These are phyloP conservation scores for Onygenales sp. DNA, from an alignment of 2,329 filamentous ascomycete species.

Conservation along the genomic window DNA sequence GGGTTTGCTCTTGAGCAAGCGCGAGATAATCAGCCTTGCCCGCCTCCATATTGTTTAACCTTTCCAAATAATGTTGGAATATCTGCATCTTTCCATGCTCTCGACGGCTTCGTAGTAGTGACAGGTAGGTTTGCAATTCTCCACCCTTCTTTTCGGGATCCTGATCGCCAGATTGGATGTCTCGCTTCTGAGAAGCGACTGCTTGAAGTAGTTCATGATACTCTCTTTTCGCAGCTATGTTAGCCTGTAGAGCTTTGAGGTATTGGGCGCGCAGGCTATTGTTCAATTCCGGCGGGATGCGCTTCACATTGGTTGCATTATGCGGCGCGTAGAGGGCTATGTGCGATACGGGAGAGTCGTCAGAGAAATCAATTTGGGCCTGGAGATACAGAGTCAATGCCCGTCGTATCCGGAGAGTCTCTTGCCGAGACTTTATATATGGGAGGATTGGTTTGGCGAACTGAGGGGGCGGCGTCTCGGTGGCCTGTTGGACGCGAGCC, in stretches of 20 bases:
- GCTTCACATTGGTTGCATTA: conserved; percentile 23
- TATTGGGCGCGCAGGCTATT: conserved; percentile 35
- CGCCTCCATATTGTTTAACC: conserved; percentile 24
- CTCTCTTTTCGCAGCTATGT: conserved; percentile 30
- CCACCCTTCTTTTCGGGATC: conserved; percentile 14
- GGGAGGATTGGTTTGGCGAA: conserved; percentile 27
- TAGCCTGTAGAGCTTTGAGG: conserved; percentile 35
- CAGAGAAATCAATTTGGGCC: conserved; percentile 24
- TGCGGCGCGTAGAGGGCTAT: conserved; percentile 26
- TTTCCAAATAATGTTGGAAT: conserved; percentile 36
- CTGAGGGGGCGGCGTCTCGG: not conserved
- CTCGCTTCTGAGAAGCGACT: conserved; percentile 21
- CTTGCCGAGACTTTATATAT: conserved; percentile 30
- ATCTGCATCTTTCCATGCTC: conserved; percentile 38
- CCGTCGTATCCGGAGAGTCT: conserved; percentile 30
- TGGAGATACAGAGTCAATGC: conserved; percentile 28
- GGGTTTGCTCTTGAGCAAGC: conserved; percentile 8
- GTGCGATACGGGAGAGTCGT: conserved; percentile 23
- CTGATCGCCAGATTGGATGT: conserved; percentile 7
- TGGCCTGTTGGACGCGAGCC: not conserved
- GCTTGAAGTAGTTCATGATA: conserved; percentile 26
- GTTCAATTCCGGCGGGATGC: conserved; percentile 28
- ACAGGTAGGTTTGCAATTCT: conserved; percentile 32
- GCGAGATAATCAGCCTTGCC: conserved; percentile 15
- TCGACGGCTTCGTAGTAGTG: conserved; percentile 37